Conservation (phyloP, 2,329 filamentous ascomycete genomes). For the Neoarthrinium moseri region DNA sequence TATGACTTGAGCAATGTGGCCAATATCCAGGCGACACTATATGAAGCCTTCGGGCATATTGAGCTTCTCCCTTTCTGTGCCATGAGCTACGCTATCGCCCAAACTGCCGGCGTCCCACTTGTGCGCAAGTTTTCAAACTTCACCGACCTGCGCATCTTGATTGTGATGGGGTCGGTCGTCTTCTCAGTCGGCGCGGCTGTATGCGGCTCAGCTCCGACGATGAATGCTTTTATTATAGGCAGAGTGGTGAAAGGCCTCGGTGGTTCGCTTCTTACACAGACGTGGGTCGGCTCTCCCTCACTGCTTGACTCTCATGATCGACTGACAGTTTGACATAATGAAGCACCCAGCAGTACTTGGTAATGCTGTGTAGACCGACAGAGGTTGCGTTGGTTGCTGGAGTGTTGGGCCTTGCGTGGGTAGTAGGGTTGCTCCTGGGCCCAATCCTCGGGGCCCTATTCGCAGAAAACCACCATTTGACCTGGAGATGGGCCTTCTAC, state of each 20-base stretch:
- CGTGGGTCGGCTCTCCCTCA: neutral
- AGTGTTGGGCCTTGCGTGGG: neutral
- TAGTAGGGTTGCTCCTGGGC: neutral
- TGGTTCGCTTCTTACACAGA: neutral
- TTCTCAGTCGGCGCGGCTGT: neutral
- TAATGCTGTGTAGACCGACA: neutral
- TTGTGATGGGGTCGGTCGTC: neutral
- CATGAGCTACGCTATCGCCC: neutral
- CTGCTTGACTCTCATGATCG: too few relatives aligned
- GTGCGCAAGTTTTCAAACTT: neutral
- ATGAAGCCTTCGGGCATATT: neutral
- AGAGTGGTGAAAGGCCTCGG: neutral
- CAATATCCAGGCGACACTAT: neutral
- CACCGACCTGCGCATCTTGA: neutral
- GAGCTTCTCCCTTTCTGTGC: neutral
- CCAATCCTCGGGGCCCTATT: neutral
- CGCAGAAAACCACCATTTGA: neutral
- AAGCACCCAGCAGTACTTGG: neutral
- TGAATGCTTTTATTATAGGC: neutral
- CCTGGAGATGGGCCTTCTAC: neutral
- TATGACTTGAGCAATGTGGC: neutral
- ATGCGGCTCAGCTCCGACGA: neutral
- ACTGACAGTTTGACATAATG: neutral
- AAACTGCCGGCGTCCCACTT: neutral
- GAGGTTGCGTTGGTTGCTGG: neutral